Evolutionary conservation across 2,329 filamentous ascomycete species (phyloP), one percentile per base, ranked within the genome.

Genomic region (Alternaria consortialis): DNA sequence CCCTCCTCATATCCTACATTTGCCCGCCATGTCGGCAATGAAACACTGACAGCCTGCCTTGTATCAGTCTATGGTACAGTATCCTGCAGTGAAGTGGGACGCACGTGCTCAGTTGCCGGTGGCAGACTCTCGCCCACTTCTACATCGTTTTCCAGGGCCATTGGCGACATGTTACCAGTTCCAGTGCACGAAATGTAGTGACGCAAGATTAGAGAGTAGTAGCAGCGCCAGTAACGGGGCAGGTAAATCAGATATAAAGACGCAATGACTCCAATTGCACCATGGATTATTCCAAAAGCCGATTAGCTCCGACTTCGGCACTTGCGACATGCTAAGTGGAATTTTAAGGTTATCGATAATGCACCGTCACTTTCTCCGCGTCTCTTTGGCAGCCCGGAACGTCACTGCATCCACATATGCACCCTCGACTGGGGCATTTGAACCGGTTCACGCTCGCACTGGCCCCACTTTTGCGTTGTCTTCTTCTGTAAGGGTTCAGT

Each of bases 1-100:
- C 93, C 94, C 79, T 99, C 93, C 79, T 99, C 95, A 75, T 99
- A 99, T 40, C 88, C 94, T 39, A 99, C 84, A 73, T 97, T 98
- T 67, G 93, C 85, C 67, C 85, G 86, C 95, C 95, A 99, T 80
- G 93, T 96, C 39, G 95, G 95, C 27, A 99, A 83, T 15, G 95
- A 98, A 42, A 98, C 94, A 78, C 94, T 98, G 67, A 98, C 92
- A 66, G 94, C 95, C 94, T 97, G 67, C 53, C 13, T 34, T 42
- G 44, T 46, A 64, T 70, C 70, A 74, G 66, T 55, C 43, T 52
- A 40, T 25, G 31, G 31, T 50, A 15, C 50, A 57, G 43, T 43
- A 53, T 52, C 34, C 23, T 23, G 8, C 17, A 37, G 53, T 47
- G 42, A 52, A 50, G 53, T 58, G 68, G 67, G 67, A 77, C 77